Base-by-base conservation (phyloP, 805 yeast species). In the Zygosaccharomyces pseudorouxii region DNA sequence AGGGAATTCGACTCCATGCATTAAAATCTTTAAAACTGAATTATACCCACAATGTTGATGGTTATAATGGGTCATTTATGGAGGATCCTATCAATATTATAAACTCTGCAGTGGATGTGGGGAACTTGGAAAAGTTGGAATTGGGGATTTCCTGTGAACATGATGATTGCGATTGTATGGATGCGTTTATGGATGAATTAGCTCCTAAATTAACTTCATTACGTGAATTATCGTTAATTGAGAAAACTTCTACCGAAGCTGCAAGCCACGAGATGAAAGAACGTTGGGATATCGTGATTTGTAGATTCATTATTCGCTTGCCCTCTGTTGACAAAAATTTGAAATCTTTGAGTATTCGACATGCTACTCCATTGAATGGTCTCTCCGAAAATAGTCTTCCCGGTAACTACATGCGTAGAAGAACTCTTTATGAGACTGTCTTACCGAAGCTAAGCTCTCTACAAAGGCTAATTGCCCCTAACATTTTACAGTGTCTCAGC, bases 401-500 rank as follows among this genome's bases (percentile, higher is more conserved):
- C 58, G 95, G 95, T 0, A 85, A 86, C 55, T 84, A 80, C 55
- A 60, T 77, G 5, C 74, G 89, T 51, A 73, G 89, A 56, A 71
- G 78, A 46, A 73, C 70, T 25, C 57, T 85, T 10, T 83, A 75
- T 55, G 72, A 73, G 20, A 62, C 66, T 0, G 65, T 75, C 0
- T 59, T 84, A 4, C 86, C 86, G 0, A 57, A 70, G 12, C 54
- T 79, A 25, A 56, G 56, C 11, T 57, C 68, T 1, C 67, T 80
- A 38, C 66, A 75, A 41, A 69, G 70, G 1, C 59, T 86, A 11
- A 66, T 78, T 3, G 72, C 81, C 0, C 89, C 90, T 2, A 79
- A 80, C 4, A 71, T 83, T 46, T 62, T 86, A 53, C 79, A 81
- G 48, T 68, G 81, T 0, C 67, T 82, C 18, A 71, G 88, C 0